Evolutionary conservation across 1,284 basidiomycete species (phyloP).

Genomic region (Leccinum subrobustum): DNA sequence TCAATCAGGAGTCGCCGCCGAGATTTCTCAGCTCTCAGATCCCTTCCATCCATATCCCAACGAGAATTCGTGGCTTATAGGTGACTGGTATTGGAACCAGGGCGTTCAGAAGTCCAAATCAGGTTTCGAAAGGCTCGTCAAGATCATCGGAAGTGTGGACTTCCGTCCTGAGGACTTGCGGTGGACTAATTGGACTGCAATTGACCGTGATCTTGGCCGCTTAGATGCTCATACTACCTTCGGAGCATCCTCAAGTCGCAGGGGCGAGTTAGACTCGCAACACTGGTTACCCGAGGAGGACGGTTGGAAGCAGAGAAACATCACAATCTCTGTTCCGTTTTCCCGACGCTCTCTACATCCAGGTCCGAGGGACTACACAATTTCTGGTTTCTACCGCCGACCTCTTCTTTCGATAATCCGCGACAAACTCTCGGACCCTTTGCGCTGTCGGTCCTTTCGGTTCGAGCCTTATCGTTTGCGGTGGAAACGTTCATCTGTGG

Average conservation of each 20-base stretch:
- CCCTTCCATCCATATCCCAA: too few species aligned
- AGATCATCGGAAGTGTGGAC: too few species aligned
- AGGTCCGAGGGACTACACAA: background rate
- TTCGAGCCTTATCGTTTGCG: background rate
- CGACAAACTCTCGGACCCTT: background rate
- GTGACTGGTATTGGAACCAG: too few species aligned
- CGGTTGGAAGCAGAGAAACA: too few species aligned
- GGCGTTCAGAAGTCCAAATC: too few species aligned
- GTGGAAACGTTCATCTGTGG: background rate
- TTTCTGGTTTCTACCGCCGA: background rate
- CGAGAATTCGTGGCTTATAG: too few species aligned
- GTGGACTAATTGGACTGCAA: background rate
- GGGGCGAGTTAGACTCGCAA: background rate
- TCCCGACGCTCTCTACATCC: background rate
- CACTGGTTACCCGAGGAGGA: background rate
- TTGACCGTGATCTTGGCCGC: background rate
- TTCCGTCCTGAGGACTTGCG: too few species aligned
- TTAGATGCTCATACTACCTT: background rate
- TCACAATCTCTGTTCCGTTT: too few species aligned
- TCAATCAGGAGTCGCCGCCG: too few species aligned
- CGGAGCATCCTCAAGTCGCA: background rate
- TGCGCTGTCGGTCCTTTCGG: background rate
- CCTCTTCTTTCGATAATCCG: background rate
- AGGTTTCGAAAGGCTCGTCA: too few species aligned
- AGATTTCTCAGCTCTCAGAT: too few species aligned